Conservation (phyloP, 352 stramenopile genomes). For the Phytophthora capsici region DNA sequence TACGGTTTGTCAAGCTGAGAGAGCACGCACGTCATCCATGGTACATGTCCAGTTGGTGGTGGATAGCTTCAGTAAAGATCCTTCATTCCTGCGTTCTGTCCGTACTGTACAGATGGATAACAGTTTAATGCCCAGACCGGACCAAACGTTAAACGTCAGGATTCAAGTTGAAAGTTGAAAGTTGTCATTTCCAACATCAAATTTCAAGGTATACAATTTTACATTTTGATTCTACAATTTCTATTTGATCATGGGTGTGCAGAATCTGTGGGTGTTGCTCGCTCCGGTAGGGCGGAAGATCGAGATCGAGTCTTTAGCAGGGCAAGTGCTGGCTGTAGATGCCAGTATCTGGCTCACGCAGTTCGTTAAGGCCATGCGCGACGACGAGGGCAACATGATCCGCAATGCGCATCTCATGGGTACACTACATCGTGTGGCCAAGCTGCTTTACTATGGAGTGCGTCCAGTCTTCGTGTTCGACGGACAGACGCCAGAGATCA, state of each 20-base stretch:
- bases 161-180: too few species aligned
- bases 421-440: constrained; percentile 94
- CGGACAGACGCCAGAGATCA: constrained; percentile 97
- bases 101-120: too few species aligned
- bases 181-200: too few species aligned
- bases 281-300: constrained; percentile 96
- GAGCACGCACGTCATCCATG: too few species aligned
- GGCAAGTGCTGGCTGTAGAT: constrained; percentile 97
- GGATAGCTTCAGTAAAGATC: too few species aligned
- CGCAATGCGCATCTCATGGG: constrained; percentile 96
- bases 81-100: too few species aligned
- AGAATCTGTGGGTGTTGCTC: constrained; percentile 98
- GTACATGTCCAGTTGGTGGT: too few species aligned
- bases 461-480: constrained; percentile 99
- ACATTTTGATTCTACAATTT: too few species aligned
- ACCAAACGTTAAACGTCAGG: too few species aligned
- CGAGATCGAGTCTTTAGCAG: constrained; percentile 97
- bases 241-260: constrained; percentile 93
- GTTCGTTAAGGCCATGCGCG: constrained; percentile 99
- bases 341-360: constrained; percentile 99
- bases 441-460: constrained; percentile 96
- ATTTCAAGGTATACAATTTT: too few species aligned
- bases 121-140: too few species aligned
- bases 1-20: too few species aligned
- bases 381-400: constrained; percentile 95